phyloP scores from a whole-genome alignment of 108 stramenopile genomes.

The Ochromonas danica region DNA sequence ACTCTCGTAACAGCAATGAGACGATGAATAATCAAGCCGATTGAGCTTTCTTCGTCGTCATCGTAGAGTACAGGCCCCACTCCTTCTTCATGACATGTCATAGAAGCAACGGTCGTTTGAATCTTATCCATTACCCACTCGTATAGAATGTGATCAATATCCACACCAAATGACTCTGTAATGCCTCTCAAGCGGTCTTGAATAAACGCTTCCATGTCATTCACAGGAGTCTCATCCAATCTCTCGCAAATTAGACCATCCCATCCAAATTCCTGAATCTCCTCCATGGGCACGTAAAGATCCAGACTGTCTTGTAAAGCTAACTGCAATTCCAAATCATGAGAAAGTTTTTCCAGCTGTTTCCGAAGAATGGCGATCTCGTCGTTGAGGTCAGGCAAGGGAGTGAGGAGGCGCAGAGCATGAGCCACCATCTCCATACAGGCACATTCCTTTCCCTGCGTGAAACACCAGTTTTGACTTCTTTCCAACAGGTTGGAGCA shows the following conservation, averaged over 20 bases:
- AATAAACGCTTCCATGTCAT: neutral
- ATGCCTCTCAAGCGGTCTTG: neutral
- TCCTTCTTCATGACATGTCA: neutral
- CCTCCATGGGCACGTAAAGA: no score
- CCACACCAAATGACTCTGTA: neutral
- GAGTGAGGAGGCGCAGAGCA: no score
- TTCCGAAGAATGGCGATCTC: no score
- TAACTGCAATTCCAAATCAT: no score
- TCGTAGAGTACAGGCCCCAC: neutral
- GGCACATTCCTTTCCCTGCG: no score
- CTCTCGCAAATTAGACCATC: neutral
- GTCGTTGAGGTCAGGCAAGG: no score
- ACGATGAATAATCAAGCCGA: neutral
- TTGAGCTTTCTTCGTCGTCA: neutral
- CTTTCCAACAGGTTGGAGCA: no score
- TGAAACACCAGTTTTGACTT: no score
- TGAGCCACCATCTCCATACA: no score
- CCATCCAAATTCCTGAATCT: neutral
- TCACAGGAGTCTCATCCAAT: neutral
- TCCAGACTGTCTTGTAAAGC: no score
- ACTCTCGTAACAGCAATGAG: neutral
- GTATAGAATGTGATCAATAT: neutral
- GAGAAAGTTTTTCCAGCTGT: no score
- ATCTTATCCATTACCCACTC: neutral
- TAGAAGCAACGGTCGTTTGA: neutral